Base-by-base conservation (phyloP, 2,329 filamentous ascomycete genomes). In the Pseudogymnoascus sp. region DNA sequence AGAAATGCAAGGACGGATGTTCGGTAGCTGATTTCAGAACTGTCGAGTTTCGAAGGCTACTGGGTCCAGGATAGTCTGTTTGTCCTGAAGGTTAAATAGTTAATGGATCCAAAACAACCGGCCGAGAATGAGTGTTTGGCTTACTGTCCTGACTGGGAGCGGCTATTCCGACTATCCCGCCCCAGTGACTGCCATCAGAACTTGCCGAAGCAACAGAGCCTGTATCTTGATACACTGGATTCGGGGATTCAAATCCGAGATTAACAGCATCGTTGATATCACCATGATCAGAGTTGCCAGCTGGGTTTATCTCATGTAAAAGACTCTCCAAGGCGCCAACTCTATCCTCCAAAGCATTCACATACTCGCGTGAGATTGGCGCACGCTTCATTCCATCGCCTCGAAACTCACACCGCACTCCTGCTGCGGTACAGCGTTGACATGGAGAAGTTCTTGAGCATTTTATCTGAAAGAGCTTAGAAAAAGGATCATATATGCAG, bases 341-440 rank as follows among this genome's bases (percentile, higher is more conserved):
- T 60, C 59, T 64, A 28, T 16, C 47, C 21, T 65, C 64, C 11
- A 65, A 31, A 6, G 62, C 64, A 35, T 60, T 53, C 18, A 63
- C 62, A 31, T 65, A 65, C 23, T 65, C 64, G 18, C 64, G 59
- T 7, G 64, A 64, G 21, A 65, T 64, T n/a, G 64, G 64, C 1
- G 64, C 42, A n/a, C 64, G 59, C 50, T 65, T 65, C 33, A 60
- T 42, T 21, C 62, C 64, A 40, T 63, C 62, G 5, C 62, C 64
- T 23, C 64, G 64, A 62, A 64, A 65, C 28, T 65, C 64, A 35
- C 64, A 65, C 35, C 60, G 59, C 12, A 64, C 64, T 12, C 64
- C 62, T 5, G 62, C 64, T 3, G 56, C 62, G 4, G 38, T 60
- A 25, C 64, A 64, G 40, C 62, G 59, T 23, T 62, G 64, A 16